Conservation (phyloP, 495 filamentous ascomycete species). For the Penicillium argentinense region DNA sequence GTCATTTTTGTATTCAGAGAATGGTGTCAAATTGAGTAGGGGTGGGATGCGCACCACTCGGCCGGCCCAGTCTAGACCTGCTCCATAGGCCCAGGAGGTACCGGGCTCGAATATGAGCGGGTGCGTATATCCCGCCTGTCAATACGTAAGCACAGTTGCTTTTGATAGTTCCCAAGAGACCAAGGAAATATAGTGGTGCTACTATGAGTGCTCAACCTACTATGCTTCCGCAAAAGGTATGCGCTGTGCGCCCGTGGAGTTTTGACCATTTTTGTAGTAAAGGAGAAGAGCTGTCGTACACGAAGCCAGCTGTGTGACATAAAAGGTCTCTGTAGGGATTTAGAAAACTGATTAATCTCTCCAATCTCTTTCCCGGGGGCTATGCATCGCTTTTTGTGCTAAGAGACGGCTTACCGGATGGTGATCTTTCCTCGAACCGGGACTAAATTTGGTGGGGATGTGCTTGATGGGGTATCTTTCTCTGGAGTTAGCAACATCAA, state of each 20-base stretch:
- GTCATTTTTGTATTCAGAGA: not conserved
- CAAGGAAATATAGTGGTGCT: no score
- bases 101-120: slow-evolving; percentile 48
- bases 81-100: slow-evolving; percentile 44
- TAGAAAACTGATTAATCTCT: not conserved
- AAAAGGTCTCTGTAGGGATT: slow-evolving; percentile 10
- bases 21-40: not conserved
- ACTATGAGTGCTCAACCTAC: no score
- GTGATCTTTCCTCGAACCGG: slow-evolving; percentile 2
- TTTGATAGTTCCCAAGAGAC: no score
- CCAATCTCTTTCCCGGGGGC: not conserved
- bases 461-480: not conserved
- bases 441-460: not conserved
- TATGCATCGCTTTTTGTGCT: no score
- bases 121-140: slow-evolving; percentile 21
- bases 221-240: slow-evolving; percentile 17
- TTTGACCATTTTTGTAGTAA: slow-evolving; percentile 14
- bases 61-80: slow-evolving; percentile 48
- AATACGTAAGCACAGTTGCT: not conserved
- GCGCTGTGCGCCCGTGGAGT: slow-evolving; percentile 8
- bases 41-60: slow-evolving; percentile 21
- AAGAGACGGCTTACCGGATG: slow-evolving; percentile 5
- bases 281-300: slow-evolving; percentile 15
- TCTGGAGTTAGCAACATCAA: not conserved
- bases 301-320: slow-evolving; percentile 13